These are phyloP conservation scores for Brettanomyces sp. DNA, from an alignment of 805 yeast genomes.

Conservation along the genomic window DNA sequence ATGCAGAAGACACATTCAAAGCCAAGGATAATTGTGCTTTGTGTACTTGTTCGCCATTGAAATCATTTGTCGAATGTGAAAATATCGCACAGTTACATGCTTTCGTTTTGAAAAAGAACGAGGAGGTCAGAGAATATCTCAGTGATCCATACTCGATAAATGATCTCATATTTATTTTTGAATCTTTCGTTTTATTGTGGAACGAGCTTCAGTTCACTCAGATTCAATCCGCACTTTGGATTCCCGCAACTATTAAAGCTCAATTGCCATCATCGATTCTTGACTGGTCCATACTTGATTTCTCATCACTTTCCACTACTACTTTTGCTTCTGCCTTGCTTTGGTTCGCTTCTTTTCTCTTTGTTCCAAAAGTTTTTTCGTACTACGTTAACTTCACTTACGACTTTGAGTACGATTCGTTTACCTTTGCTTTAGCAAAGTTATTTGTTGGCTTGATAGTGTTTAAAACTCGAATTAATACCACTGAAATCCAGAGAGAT, in stretches of 20 bases:
- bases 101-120: conserved; percentile 16
- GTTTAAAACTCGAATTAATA: conserved; percentile 19
- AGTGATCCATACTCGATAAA: conserved; percentile 26
- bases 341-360: conserved; percentile 34
- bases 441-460: conserved; percentile 31
- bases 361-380: conserved; percentile 33
- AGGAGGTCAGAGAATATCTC: conserved; percentile 22
- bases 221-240: conserved; percentile 8
- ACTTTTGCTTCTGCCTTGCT: conserved; percentile 25
- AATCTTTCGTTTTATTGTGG: conserved; percentile 13
- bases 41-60: background rate
- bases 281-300: conserved; percentile 26
- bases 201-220: conserved; percentile 5
- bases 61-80: conserved; percentile 4
- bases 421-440: conserved; percentile 37
- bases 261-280: conserved; percentile 17
- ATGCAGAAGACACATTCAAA: background rate
- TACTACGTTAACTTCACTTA: conserved; percentile 47
- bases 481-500: conserved; percentile 20
- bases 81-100: conserved; percentile 10
- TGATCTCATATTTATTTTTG: conserved; percentile 16
- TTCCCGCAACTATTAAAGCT: conserved; percentile 17
- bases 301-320: conserved; percentile 24
- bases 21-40: background rate
- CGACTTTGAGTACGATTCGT: conserved; percentile 46